Evolutionary conservation across 2,329 filamentous ascomycete species (phyloP).

Genomic region (Immersiporthe knoxdaviesiana): DNA sequence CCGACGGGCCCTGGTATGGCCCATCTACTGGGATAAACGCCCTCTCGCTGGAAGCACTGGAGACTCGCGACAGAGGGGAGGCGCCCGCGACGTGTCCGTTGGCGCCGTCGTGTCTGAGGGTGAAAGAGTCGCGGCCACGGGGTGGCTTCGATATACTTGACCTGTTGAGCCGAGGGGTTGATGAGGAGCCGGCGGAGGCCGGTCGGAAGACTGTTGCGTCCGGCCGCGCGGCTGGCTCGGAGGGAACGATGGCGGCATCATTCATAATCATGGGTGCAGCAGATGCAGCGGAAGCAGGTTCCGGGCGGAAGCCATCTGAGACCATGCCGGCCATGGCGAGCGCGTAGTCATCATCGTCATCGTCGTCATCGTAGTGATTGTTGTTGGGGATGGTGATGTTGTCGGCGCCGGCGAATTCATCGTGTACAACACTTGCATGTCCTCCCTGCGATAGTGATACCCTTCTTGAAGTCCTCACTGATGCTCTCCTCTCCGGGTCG

Average conservation of each 20-base stretch:
- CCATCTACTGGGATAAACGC: constrained; percentile 54
- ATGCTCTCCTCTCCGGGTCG: constrained; percentile 29
- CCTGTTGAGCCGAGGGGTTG: constrained; percentile 40
- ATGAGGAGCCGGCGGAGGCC: constrained; percentile 15
- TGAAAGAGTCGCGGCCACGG: constrained; percentile 52
- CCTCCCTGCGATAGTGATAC: constrained; percentile 23
- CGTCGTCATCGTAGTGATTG: not conserved
- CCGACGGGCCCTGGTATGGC: constrained; percentile 70
- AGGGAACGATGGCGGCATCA: not conserved
- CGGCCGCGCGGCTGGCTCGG: constrained; percentile 9
- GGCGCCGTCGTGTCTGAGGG: constrained; percentile 56
- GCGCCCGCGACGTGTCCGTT: constrained; percentile 38
- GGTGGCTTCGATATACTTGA: constrained; percentile 62
- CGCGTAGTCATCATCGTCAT: constrained; percentile 29
- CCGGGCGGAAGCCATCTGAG: constrained; percentile 28
- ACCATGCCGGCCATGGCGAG: constrained; percentile 25
- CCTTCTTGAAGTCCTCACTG: constrained; percentile 24
- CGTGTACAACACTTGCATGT: not conserved
- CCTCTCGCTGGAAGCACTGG: constrained; percentile 43
- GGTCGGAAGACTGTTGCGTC: constrained; percentile 1
- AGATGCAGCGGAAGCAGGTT: not conserved
- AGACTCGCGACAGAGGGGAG: constrained; percentile 33
- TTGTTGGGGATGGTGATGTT: not conserved
- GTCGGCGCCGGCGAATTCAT: constrained; percentile 3
- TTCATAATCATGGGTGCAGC: not conserved